These are phyloP conservation scores for Flaveria robusta DNA, from an alignment of 129 eudicot species.

Conservation along the genomic window DNA sequence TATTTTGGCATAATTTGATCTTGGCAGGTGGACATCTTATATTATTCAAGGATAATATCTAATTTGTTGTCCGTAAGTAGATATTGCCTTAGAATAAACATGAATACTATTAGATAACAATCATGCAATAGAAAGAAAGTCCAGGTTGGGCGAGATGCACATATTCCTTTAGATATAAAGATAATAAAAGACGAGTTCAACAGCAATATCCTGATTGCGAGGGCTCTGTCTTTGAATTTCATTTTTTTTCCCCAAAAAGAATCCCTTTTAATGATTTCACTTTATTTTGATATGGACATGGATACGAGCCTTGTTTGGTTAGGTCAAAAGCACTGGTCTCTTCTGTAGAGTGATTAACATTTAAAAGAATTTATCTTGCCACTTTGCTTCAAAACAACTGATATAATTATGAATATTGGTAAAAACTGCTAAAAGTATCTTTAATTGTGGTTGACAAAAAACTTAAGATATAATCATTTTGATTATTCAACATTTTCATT, in stretches of 20 bases:
- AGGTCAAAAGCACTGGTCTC: constrained; percentile 6
- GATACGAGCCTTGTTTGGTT: constrained; percentile 12
- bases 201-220: constrained; percentile 21
- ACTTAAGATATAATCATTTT: constrained; percentile 3
- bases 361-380: background rate
- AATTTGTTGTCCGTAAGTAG: constrained; percentile 1
- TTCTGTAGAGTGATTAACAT: constrained; percentile 22
- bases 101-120: background rate
- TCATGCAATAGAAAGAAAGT: constrained; percentile 16
- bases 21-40: background rate
- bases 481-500: constrained; percentile 9
- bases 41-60: background rate
- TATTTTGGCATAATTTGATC: background rate
- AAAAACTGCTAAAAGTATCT: background rate
- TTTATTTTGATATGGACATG: constrained; percentile 23
- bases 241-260: constrained; percentile 12
- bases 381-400: constrained; percentile 4
- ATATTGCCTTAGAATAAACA: background rate
- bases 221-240: constrained; percentile 5
- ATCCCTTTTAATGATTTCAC: background rate
- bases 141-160: constrained; percentile 18
- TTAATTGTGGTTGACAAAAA: background rate
- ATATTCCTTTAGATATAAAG: background rate
- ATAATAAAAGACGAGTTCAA: constrained; percentile 17
- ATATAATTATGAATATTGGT: background rate